Evolutionary conservation across 176 grass and related monocot species (phyloP).

Genomic region (Hyparrhenia diplandra): DNA sequence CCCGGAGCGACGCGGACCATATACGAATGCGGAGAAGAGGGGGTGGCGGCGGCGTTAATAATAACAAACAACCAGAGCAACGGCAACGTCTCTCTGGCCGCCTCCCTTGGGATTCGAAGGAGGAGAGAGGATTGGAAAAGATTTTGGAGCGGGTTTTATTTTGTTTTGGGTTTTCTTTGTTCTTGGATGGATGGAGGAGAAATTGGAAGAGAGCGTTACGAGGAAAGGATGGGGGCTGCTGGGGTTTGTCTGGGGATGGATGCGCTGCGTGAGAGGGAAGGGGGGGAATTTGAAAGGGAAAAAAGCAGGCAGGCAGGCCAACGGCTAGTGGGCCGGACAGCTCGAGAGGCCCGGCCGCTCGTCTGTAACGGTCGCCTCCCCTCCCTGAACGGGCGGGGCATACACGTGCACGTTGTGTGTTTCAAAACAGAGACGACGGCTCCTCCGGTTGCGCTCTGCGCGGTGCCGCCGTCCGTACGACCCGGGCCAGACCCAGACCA

Average conservation of each 20-base stretch:
- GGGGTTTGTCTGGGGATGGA: neutral
- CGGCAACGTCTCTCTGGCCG: slow-evolving; percentile 10
- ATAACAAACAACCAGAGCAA: neutral
- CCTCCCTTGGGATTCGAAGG: slow-evolving; percentile 25
- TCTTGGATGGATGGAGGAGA: neutral
- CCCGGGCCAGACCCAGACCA: no score
- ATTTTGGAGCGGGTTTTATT: slow-evolving; percentile 18
- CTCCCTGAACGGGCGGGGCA: neutral
- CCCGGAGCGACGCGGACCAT: no score
- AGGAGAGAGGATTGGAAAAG: neutral
- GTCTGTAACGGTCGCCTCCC: slow-evolving; percentile 32
- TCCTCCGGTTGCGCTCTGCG: neutral
- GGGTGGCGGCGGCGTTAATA: slow-evolving; percentile 23
- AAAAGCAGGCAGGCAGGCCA: slow-evolving; percentile 19
- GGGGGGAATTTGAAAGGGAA: slow-evolving; percentile 7
- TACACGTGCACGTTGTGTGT: neutral
- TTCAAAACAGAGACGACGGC: slow-evolving; percentile 25
- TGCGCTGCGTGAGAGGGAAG: neutral
- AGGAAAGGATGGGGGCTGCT: no score
- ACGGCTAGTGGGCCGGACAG: slow-evolving; percentile 53
- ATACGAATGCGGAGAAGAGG: neutral
- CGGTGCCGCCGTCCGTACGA: neutral
- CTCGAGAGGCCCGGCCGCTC: neutral
- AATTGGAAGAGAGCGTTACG: neutral
- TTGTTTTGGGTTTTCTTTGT: neutral